Base-by-base conservation (phyloP, 2,329 filamentous ascomycete genomes). In the Pseudogymnoascus pannorum region DNA sequence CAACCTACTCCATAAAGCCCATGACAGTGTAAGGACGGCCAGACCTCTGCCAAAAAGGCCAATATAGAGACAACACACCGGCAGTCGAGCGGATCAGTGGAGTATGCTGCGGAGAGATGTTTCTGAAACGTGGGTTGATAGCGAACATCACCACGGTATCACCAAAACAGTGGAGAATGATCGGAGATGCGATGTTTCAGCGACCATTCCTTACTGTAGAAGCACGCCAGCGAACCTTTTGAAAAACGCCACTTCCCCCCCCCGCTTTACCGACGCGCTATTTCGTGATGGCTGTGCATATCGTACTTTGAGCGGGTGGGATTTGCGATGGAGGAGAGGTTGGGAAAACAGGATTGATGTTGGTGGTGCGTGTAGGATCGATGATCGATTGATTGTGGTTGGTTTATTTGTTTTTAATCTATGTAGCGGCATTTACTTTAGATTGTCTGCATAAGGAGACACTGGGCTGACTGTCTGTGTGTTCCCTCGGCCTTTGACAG, bases 121-220 rank as follows among this genome's bases (percentile, higher is more conserved):
- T 54, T 54, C 48, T 54, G 48, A 54, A 54, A 54, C 48, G 48
- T 54, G 48, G 26, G 48, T 18, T 18, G 44, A 51, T 31, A 14
- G 26, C 48, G 11, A 54, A 14, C 40, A 26, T 26, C 48, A 26
- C 48, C 48, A 26, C 48, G 48, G 48, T 31, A 31, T 31, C 9
- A 18, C 48, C 26, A 31, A 31, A 31, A 54, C 16, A 31, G 48
- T 54, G 48, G 48, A 26, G n/a, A 12, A 12, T 54, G 26, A 20
- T 31, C 48, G n/a, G n/a, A 20, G n/a, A 54, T 9, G 48, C 26
- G 26, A 54, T 54, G 48, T 54, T 54, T 54, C 48, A 54, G n/a
- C 44, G 24, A 5, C 12, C 24, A 31, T 31, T 48, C 44, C 44
- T 54, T 31, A 24, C 8, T 54, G n/a, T n/a, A 31, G 44, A 54